Conservation (phyloP, 2,329 filamentous ascomycete species). For the Alternaria metachromatica region DNA sequence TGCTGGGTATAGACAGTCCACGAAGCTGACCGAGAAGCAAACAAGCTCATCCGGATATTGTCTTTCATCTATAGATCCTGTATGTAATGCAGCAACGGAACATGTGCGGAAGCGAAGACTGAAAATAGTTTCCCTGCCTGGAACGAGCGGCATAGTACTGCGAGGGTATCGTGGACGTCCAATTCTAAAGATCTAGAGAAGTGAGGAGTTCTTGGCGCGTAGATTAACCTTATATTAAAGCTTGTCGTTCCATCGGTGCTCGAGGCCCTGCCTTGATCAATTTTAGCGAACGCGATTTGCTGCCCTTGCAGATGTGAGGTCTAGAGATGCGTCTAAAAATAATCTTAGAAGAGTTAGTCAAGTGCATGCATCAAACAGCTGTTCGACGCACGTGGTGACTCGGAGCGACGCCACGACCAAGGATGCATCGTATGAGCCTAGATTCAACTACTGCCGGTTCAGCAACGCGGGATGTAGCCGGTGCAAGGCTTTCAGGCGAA, state of each 20-base stretch:
- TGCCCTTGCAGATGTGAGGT: slow-evolving; percentile 39
- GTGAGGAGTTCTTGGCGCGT: slow-evolving; percentile 43
- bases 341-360: slow-evolving; percentile 25
- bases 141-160: slow-evolving; percentile 22
- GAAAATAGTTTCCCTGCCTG: slow-evolving; percentile 30
- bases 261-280: slow-evolving; percentile 32
- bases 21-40: slow-evolving; percentile 5
- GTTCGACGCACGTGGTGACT: slow-evolving; percentile 19
- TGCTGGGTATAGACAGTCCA: slow-evolving; percentile 17
- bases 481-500: slow-evolving; percentile 19
- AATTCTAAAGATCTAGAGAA: slow-evolving; percentile 44
- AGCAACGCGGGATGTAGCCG: slow-evolving; percentile 28
- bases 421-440: slow-evolving; percentile 31
- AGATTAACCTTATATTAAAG: slow-evolving; percentile 52
- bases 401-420: slow-evolving; percentile 6
- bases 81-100: slow-evolving; percentile 27
- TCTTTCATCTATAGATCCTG: slow-evolving; percentile 36
- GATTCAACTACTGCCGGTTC: slow-evolving; percentile 28
- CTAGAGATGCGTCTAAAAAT: slow-evolving; percentile 38
- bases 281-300: slow-evolving; percentile 33
- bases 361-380: slow-evolving; percentile 6
- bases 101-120: slow-evolving; percentile 35
- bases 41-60: slow-evolving; percentile 22
- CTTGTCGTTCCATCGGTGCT: slow-evolving; percentile 41
- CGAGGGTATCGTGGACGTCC: slow-evolving; percentile 17